These are phyloP conservation scores for Diaporthe australafricana DNA, from an alignment of 2,329 filamentous ascomycete species.

Conservation along the genomic window DNA sequence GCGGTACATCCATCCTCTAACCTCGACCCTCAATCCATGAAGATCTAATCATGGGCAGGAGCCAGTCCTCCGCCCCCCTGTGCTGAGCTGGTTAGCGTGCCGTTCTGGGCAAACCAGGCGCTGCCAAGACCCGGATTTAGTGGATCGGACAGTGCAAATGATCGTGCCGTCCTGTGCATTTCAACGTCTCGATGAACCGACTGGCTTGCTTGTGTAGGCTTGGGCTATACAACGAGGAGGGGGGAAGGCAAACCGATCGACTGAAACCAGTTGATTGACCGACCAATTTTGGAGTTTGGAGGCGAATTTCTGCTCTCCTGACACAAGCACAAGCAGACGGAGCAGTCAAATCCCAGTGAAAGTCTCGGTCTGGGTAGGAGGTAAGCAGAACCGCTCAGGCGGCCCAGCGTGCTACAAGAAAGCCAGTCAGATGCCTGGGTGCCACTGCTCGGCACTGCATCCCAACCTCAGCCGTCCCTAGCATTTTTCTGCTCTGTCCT, in stretches of 20 bases:
- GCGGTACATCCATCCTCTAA: not conserved
- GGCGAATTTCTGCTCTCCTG: not conserved
- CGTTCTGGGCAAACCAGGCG: not conserved
- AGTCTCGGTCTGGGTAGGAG: no score
- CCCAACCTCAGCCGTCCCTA: not conserved
- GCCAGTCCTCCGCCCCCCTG: not conserved
- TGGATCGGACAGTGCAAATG: constrained; percentile 8
- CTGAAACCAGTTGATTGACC: not conserved
- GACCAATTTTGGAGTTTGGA: not conserved
- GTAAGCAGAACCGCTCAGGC: not conserved
- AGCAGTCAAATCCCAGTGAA: not conserved
- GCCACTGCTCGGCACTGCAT: not conserved
- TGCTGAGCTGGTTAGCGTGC: constrained; percentile 13
- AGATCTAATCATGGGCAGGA: constrained; percentile 22
- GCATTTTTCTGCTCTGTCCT: no score
- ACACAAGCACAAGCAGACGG: not conserved
- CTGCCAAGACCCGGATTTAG: not conserved
- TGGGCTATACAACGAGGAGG: no score
- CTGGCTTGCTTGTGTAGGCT: no score
- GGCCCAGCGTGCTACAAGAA: not conserved
- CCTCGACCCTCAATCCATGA: constrained; percentile 8
- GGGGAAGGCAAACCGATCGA: not conserved
- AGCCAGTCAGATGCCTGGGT: not conserved
- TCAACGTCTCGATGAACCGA: not conserved
- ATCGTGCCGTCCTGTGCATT: not conserved